These are phyloP conservation scores for Taiwanofungus camphoratus DNA, from an alignment of 1,284 basidiomycete genomes.

Conservation along the genomic window DNA sequence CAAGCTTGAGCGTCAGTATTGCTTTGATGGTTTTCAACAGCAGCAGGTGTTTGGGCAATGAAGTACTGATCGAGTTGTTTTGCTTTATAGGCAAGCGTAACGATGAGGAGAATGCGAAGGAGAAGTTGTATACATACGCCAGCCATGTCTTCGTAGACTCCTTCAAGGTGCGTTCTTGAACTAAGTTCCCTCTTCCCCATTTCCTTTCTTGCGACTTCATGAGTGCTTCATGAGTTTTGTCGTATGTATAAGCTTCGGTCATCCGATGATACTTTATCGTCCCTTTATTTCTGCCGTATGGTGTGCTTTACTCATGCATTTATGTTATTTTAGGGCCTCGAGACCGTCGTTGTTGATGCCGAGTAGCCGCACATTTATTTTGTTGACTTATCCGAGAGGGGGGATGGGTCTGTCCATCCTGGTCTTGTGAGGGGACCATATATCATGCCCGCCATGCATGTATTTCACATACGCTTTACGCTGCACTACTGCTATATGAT, in stretches of 20 bases:
- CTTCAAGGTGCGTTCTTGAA: slow-evolving; percentile 70
- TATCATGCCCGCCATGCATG: slow-evolving; percentile 7
- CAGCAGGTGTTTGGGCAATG: not conserved
- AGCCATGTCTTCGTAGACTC: slow-evolving; percentile 72
- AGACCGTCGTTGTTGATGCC: slow-evolving; percentile 76
- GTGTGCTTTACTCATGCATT: not conserved
- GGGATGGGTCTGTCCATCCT: not conserved
- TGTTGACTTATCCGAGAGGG: not conserved
- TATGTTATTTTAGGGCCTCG: slow-evolving; percentile 55
- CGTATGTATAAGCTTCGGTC: too few relatives aligned
- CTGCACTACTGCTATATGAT: slow-evolving; percentile 7
- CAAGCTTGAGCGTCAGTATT: slow-evolving; percentile 83
- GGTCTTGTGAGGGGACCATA: not conserved
- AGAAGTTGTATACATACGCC: slow-evolving; percentile 94
- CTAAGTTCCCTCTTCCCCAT: not conserved
- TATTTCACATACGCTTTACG: slow-evolving; percentile 5
- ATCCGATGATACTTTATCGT: too few relatives aligned
- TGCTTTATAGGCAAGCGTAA: slow-evolving; percentile 69
- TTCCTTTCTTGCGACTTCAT: too few relatives aligned
- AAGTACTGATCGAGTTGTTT: slow-evolving; percentile 1
- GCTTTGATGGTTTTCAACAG: slow-evolving; percentile 1
- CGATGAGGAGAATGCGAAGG: slow-evolving; percentile 94
- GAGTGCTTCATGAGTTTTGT: too few relatives aligned
- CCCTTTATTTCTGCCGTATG: slow-evolving; percentile 6
- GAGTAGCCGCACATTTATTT: slow-evolving; percentile 39